A percentile compares a stretch with the other conserved stretches of the same genome.
Conservation (phyloP, 768 basidiomycete species). For the Phanerodontia chrysosporium region DNA sequence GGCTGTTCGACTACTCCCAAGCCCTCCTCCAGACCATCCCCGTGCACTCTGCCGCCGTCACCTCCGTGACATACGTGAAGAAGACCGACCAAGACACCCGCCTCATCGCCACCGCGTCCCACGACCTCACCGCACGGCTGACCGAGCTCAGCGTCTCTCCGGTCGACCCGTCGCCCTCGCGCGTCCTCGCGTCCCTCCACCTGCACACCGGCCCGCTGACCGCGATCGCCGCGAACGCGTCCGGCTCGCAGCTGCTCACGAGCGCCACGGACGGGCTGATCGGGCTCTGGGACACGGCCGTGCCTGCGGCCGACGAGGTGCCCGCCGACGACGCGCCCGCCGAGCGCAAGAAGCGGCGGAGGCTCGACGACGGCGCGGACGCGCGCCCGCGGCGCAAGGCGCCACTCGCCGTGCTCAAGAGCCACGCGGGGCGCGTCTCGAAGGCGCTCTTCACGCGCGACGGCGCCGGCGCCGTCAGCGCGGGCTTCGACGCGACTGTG, state of each 20-base stretch:
- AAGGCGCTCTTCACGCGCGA: slow-evolving; percentile 52
- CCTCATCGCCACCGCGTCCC: slow-evolving; percentile 66
- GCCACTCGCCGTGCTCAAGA: slow-evolving; percentile 71
- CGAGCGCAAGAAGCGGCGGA: slow-evolving; percentile 61
- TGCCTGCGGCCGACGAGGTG: slow-evolving; percentile 65
- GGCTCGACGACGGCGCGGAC: slow-evolving; percentile 33
- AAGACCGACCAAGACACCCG: slow-evolving; percentile 27
- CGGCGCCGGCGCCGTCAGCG: slow-evolving; percentile 54
- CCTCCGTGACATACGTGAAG: slow-evolving; percentile 57
- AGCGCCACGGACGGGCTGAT: slow-evolving; percentile 86
- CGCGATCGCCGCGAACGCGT: slow-evolving; percentile 51
- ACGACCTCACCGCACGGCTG: slow-evolving; percentile 71
- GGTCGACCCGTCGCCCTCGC: slow-evolving; percentile 6
- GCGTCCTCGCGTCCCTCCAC: slow-evolving; percentile 63
- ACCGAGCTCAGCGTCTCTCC: slow-evolving; percentile 29
- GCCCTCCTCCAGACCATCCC: slow-evolving; percentile 43
- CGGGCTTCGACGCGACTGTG: slow-evolving; percentile 88
- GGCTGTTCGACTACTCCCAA: slow-evolving; percentile 70
- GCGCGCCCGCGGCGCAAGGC: slow-evolving; percentile 53
- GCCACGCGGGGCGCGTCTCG: slow-evolving; percentile 81
- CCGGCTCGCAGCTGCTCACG: slow-evolving; percentile 68
- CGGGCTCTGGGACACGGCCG: slow-evolving; percentile 70
- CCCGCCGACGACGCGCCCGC: slow-evolving; percentile 30
- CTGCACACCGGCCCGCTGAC: slow-evolving; percentile 83
- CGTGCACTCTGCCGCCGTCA: slow-evolving; percentile 63